Evolutionary conservation across 495 filamentous ascomycete genomes (phyloP), one percentile per base, ranked within the genome.

Genomic region (Terfezia claveryi): DNA sequence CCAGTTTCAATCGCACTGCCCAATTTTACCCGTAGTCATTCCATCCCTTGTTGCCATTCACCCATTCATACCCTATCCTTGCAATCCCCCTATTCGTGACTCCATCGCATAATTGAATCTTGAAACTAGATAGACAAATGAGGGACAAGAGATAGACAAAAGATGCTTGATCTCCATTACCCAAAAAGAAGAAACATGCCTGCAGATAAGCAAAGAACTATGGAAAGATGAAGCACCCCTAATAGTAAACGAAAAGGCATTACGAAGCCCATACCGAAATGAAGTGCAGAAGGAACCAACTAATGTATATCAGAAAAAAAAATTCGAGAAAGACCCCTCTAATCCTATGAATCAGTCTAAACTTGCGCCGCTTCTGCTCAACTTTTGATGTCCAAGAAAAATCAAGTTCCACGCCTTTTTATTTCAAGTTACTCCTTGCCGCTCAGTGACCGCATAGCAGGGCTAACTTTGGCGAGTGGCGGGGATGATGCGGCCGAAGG

Each of bases 401-500:
- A 46, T 46, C 12, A 46, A 46, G 41, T 46, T 46, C 41, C 14
- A 14, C 12, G 41, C 41, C 12, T 20, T 14, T 46, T 46, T 14
- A 46, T 46, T 46, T 46, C 17, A 20, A 46, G 7, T 32, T 46
- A 14, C 14, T 20, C 41, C 41, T 46, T 46, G 12, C 41, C 41
- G 41, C 4, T 46, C 4, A 46, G 41, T 14, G 41, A 20, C 3
- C 17, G 12, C 41, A 46, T 46, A 14, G 41, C 41, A 5, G 17
- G 17, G 12, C 14, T 78, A 59, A 69, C 83, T 77, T 70, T 84
- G 64, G 64, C 80, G 59, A 70, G 72, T 62, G 61, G 82, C 67
- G 74, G 76, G 54, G 68, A 75, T 56, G 66, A 78, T 65, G 67
- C 77, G 60, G 69, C 79, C 71, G 69, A 88, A 12, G 69, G 80